phyloP scores from a whole-genome alignment of 805 yeast genomes.

The Saccharomycopsis olivae region DNA sequence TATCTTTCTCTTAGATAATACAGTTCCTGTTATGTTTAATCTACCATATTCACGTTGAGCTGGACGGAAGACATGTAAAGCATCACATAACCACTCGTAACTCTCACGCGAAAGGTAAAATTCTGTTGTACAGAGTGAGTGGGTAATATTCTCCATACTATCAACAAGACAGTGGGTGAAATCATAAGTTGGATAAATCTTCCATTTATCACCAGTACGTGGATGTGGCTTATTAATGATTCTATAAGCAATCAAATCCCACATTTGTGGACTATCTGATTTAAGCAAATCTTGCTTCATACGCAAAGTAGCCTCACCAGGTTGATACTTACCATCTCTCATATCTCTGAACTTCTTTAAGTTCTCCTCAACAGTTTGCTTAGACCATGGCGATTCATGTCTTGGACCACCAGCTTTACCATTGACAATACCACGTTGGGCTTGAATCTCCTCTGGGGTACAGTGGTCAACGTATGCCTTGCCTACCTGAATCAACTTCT shows the following conservation, averaged over 20 bases:
- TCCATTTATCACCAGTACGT: constrained; percentile 96
- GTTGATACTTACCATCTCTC: constrained; percentile 81
- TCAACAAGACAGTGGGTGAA: constrained; percentile 99
- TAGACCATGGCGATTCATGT: constrained; percentile 69
- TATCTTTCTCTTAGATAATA: constrained; percentile 91
- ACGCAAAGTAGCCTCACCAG: constrained; percentile 90
- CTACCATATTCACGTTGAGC: constrained; percentile 99
- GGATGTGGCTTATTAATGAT: constrained; percentile 88
- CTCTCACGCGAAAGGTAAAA: constrained; percentile 86
- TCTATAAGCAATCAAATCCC: constrained; percentile 98
- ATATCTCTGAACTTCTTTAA: constrained; percentile 75
- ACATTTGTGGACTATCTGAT: constrained; percentile 97
- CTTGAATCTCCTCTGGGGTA: constrained; percentile 82
- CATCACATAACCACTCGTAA: constrained; percentile 98
- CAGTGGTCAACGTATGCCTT: constrained; percentile 91
- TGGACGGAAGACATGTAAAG: constrained; percentile 89
- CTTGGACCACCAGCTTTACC: constrained; percentile 94
- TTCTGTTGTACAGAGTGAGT: constrained; percentile 93
- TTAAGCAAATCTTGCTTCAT: constrained; percentile 82
- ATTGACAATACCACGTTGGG: constrained; percentile 84
- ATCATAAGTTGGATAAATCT: constrained; percentile 96
- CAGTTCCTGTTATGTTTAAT: constrained; percentile 87
- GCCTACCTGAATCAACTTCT: constrained; percentile 56
- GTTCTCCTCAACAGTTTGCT: constrained; percentile 60
- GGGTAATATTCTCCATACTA: constrained; percentile 92